phyloP scores from a whole-genome alignment of 1,284 basidiomycete species.

The Cutaneotrichosporon cyanovorans region DNA sequence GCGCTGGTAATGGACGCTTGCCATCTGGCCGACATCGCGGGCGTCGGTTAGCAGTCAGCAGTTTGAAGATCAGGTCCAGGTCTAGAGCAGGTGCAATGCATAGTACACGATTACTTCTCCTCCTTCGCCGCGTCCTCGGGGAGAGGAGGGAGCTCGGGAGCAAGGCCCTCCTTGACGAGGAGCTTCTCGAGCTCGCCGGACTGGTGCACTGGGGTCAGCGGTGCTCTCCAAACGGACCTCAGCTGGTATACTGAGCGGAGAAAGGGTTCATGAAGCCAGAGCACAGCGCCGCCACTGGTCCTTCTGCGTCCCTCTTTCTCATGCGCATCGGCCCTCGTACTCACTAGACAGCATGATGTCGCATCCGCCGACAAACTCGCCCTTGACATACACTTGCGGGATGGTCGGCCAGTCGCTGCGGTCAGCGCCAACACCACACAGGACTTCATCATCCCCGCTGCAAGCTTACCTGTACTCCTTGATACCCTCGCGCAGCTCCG shows the following conservation, averaged over 20 bases:
- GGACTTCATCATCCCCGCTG: background rate
- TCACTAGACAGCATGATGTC: constrained; percentile 87
- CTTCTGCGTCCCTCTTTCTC: background rate
- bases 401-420: constrained; percentile 93
- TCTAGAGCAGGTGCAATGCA: too few relatives aligned
- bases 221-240: background rate
- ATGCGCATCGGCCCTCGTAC: too few relatives aligned
- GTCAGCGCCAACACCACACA: constrained; percentile 11
- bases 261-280: too few relatives aligned
- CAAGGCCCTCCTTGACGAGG: constrained; percentile 63
- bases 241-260: background rate
- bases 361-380: constrained; percentile 94
- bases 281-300: background rate
- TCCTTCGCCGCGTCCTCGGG: constrained; percentile 19
- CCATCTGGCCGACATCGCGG: too few relatives aligned
- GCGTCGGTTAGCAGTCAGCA: too few relatives aligned
- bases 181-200: constrained; percentile 85
- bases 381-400: constrained; percentile 88
- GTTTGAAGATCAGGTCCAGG: too few relatives aligned
- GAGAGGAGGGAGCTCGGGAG: constrained; percentile 48
- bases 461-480: constrained; percentile 87
- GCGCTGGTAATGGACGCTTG: too few relatives aligned
- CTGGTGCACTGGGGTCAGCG: constrained; percentile 69
- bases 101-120: background rate
- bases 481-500: constrained; percentile 61